Percentiles rank a stretch among this genome's conserved stretches.
Conservation (phyloP, 1,139 yeast genomes). For the Geotrichum australiense region DNA sequence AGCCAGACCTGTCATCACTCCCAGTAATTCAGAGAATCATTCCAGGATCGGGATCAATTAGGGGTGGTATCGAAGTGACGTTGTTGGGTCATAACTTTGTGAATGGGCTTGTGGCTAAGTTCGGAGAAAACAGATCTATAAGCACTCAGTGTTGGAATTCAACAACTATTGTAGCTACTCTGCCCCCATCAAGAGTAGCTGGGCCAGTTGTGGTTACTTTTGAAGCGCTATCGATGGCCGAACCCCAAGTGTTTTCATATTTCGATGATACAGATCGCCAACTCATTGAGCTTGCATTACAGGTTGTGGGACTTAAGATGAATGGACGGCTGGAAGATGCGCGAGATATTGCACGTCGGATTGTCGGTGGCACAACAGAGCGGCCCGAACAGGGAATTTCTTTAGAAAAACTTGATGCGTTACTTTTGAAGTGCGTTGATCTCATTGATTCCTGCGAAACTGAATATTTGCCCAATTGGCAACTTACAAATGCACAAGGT, state of each 20-base stretch:
- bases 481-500: conserved; percentile 65
- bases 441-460: conserved; percentile 57
- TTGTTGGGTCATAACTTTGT: conserved; percentile 75
- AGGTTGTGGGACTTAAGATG: conserved; percentile 88
- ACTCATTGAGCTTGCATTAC: conserved; percentile 80
- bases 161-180: conserved; percentile 76
- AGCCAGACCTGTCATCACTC: conserved; percentile 27
- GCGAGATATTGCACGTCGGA: conserved; percentile 73
- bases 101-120: conserved; percentile 71
- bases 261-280: conserved; percentile 88
- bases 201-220: conserved; percentile 86
- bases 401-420: conserved; percentile 51
- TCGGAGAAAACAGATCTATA: conserved; percentile 73
- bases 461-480: conserved; percentile 56
- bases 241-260: conserved; percentile 64
- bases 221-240: conserved; percentile 37
- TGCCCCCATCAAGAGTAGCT: conserved; percentile 79
- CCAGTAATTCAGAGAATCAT: conserved; percentile 75
- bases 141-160: conserved; percentile 94
- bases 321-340: conserved; percentile 89
- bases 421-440: conserved; percentile 57
- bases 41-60: conserved; percentile 86
- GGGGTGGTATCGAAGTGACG: conserved; percentile 92
- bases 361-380: conserved; percentile 38
- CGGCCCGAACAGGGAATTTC: conserved; percentile 18